Evolutionary conservation across 495 filamentous ascomycete species (phyloP), one percentile per base, ranked within the genome.

Genomic region (Letharia lupina): DNA sequence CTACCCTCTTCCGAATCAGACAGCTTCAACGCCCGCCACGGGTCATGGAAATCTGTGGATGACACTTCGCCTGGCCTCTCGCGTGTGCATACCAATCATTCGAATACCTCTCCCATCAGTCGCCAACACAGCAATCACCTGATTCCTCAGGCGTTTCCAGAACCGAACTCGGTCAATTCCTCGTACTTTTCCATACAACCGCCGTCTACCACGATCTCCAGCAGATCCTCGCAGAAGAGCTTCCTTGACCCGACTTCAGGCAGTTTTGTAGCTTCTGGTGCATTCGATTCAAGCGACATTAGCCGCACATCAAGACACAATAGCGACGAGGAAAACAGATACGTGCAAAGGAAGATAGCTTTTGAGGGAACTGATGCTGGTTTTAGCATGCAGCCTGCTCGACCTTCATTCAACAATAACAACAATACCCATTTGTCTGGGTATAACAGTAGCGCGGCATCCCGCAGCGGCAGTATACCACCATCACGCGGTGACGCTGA

Each of bases 1-100:
- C 73, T 89, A 52, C 79, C 84, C 4, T 80, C 85, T 3, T 89
- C 87, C 2, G 86, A 88, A 69, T 82, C 84, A 2, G 86, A 91
- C 70, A 75, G 75, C 42, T 84, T 81, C 82, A 76, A 70, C 70
- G 70, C 72, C 39, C 77, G 78, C 20, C 73, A 79, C 42, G 81
- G 77, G 48, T 79, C 82, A 0, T 89, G 87, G 88, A 79, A 77
- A 64, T 75, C 79, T 6, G 70, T 82, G 28, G 83, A 84, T 62
- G 73, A 76, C n/a, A 77, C 77, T 1, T 74, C 81, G 8, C 73
- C 75, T 23, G 72, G 72, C 35, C 60, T 82, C 37, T 72, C 80
- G 39, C 76, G 80, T 62, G 69, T 73, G 35, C 75, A 81, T 59
- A 82, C 75, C 65, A 73, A 70, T 45, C 66, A 63, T 40, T 71